Conservation (phyloP, 768 basidiomycete species). For the Rhodotorula kratochvilovae region DNA sequence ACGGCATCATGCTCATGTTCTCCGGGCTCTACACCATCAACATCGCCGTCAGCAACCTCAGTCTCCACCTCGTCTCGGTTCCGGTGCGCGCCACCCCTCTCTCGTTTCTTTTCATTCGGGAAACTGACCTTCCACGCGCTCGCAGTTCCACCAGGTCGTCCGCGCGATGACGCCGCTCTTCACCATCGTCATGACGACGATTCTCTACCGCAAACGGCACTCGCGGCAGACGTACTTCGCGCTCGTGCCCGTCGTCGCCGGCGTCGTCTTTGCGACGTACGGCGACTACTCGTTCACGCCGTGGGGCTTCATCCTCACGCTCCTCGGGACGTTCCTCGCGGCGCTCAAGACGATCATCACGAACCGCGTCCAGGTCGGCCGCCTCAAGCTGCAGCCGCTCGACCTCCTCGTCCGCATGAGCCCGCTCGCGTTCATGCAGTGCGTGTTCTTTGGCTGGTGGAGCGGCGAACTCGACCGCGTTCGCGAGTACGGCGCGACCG, state of each 20-base stretch:
- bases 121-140: neutral
- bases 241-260: constrained; percentile 76
- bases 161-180: constrained; percentile 89
- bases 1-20: constrained; percentile 67
- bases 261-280: constrained; percentile 80
- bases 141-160: constrained; percentile 92
- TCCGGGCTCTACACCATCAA: constrained; percentile 89
- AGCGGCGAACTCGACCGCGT: constrained; percentile 75
- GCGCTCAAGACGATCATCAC: constrained; percentile 91
- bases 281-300: constrained; percentile 91
- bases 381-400: constrained; percentile 62
- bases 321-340: constrained; percentile 84
- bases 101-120: too few species aligned
- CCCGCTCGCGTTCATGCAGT: constrained; percentile 85
- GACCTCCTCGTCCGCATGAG: constrained; percentile 85
- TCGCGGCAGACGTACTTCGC: constrained; percentile 64
- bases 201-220: constrained; percentile 63
- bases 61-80: constrained; percentile 49
- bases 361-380: constrained; percentile 57
- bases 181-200: constrained; percentile 69
- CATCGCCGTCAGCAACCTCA: constrained; percentile 89
- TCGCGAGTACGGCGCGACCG: constrained; percentile 52
- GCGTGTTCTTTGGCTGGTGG: constrained; percentile 67
- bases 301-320: constrained; percentile 77
- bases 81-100: constrained; percentile 35